A percentile compares a stretch with the other conserved stretches of the same genome.
phyloP scores from a whole-genome alignment of 2,329 filamentous ascomycete species.

The Sphaceloma murrayae region DNA sequence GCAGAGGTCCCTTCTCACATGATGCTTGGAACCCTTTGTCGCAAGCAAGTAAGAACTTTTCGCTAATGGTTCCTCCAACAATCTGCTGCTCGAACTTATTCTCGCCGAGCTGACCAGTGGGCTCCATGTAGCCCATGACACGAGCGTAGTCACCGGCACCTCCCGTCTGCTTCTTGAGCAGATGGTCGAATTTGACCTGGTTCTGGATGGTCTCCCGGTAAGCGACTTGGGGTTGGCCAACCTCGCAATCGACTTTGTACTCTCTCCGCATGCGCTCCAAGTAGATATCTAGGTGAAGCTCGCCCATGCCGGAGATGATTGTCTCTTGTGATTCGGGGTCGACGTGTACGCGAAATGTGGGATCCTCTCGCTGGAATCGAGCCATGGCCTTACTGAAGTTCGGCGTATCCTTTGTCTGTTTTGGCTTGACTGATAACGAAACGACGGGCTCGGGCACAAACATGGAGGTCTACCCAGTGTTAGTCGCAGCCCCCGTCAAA shows the following conservation, averaged over 20 bases:
- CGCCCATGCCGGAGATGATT: constrained; percentile 97
- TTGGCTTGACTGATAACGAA: constrained; percentile 93
- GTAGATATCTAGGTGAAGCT: constrained; percentile 93
- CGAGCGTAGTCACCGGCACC: constrained; percentile 93
- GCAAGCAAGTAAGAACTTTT: constrained; percentile 92
- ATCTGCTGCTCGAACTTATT: constrained; percentile 85
- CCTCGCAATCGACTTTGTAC: constrained; percentile 91
- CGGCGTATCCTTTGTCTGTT: constrained; percentile 79
- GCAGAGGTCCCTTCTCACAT: constrained; percentile 76
- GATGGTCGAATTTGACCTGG: constrained; percentile 76
- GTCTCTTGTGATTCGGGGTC: constrained; percentile 90
- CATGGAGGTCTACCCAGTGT: constrained; percentile 60
- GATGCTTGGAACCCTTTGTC: constrained; percentile 84
- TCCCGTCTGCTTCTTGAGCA: constrained; percentile 90
- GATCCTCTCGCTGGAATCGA: constrained; percentile 95
- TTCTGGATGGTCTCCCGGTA: constrained; percentile 89
- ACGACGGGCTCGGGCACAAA: constrained; percentile 97
- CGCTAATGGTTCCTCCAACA: constrained; percentile 78
- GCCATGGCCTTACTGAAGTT: constrained; percentile 99
- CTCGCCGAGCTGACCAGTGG: constrained; percentile 59
- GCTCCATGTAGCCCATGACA: constrained; percentile 86
- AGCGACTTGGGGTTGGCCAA: constrained; percentile 92
- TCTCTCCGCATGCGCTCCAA: constrained; percentile 93
- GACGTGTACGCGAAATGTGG: constrained; percentile 90
- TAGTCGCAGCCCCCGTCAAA: constrained; percentile 11